A percentile compares a stretch with the other conserved stretches of the same genome.
Evolutionary conservation across 768 basidiomycete genomes (phyloP).

Genomic region (Tulasnella sp.): DNA sequence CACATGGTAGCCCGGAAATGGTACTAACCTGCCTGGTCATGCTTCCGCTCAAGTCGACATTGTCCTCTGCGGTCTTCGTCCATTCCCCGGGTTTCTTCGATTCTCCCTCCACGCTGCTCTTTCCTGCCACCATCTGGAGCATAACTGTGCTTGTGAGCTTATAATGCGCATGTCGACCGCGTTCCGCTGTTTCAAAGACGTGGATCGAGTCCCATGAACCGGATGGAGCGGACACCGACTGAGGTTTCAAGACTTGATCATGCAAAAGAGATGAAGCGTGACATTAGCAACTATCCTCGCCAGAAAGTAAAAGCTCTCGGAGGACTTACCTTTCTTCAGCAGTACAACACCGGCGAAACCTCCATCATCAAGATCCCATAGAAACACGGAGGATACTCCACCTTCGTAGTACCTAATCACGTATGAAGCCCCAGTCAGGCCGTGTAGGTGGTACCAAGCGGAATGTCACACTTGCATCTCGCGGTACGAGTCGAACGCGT

Average conservation of each 20-base stretch:
- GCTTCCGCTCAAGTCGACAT: constrained; percentile 84
- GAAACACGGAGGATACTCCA: constrained; percentile 93
- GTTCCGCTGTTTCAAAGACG: constrained; percentile 91
- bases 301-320: background rate
- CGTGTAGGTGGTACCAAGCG: constrained; percentile 2
- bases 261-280: constrained; percentile 36
- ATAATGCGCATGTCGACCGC: constrained; percentile 90
- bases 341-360: constrained; percentile 96
- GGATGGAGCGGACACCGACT: constrained; percentile 50
- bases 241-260: constrained; percentile 36
- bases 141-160: constrained; percentile 97
- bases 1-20: constrained; percentile 11
- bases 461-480: constrained; percentile 64
- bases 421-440: background rate
- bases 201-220: constrained; percentile 99
- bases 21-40: constrained; percentile 89
- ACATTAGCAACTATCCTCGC: background rate
- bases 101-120: constrained; percentile 37
- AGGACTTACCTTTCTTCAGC: constrained; percentile 81
- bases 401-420: constrained; percentile 85
- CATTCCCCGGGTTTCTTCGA: constrained; percentile 43
- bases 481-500: constrained; percentile 95
- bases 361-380: constrained; percentile 97
- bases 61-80: constrained; percentile 54
- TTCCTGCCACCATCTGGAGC: constrained; percentile 66